Evolutionary conservation across 257 asterid species (phyloP), one percentile per base, ranked within the genome.

Genomic region (Dorcoceras hygrometricum): DNA sequence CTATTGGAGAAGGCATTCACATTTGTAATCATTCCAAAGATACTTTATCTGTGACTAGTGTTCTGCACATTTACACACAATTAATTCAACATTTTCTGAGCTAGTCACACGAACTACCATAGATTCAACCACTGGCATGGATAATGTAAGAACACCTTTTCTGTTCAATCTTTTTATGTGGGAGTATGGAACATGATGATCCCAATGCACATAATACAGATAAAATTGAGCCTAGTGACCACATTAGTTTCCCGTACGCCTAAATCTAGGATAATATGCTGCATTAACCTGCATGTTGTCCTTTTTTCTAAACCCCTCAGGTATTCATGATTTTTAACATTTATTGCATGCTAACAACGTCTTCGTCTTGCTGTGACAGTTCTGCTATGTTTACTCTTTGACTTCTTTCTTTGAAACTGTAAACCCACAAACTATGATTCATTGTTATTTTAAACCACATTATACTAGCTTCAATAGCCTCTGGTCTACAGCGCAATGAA

Each of bases 261-360:
- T 54, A 24, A 39, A 51, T 19, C 60, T 28, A 23, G 48, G 73
- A 66, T 27, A 57, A 27, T 29, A 50, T 65, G 59, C 55, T 39
- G 7, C 3, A 53, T 19, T 23, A 27, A 39, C 60, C 59, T 58
- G 28, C 57, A 68, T 22, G 28, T 31, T 23, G 24, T 39, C 54
- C 22, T 57, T 16, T 16, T n/a, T 12, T 39, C 43, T 14, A 34
- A 62, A 24, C 43, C 19, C 63, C 50, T 25, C 59, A 20, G 9
- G 28, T 23, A 2, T 19, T 2, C 27, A 23, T 24, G 27, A 23
- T 10, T 31, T 11, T 46, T 12, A 58, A 53, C 28, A 57, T 29
- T 27, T 26, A 31, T 23, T 11, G 60, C 25, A 63, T 46, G 57
- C 23, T 60, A 51, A 29, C 72, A 66, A 59, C 20, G 73, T 56